Evolutionary conservation across 768 basidiomycete genomes (phyloP), one percentile per base, ranked within the genome.

Genomic region (Plicaturopsis crispa): DNA sequence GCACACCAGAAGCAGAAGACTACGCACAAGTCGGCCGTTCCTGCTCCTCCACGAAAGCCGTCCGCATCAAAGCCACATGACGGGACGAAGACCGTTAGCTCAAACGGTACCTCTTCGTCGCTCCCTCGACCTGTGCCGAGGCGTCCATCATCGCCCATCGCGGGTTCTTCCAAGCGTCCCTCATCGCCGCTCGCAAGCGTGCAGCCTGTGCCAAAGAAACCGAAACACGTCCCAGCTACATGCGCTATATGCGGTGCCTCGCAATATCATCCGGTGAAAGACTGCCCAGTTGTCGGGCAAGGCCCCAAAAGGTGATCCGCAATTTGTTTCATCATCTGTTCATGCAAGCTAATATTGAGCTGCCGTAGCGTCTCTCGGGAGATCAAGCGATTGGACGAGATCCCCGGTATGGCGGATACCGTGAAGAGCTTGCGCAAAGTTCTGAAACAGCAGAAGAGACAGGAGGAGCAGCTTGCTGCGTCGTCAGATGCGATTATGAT

Each of bases 231-330:
- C 5, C 36, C 54, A 3, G 46, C 36, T 4, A 24, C 59, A 5
- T 85, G 82, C 44, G 50, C 57, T 3, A 59, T 83, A 28, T 85
- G 84, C 42, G 57, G 54, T 31, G 47, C 45, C 20, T 44, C 57
- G 3, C 59, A 69, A 28, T 53, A 57, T 28, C 79, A 80, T 53
- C 42, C 63, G 16, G 44, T 73, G 7, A 66, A 72, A 50, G 63
- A 69, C 19, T 88, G 85, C 49, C 72, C 79, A 12, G 49, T 73
- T 17, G 66, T 80, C 3, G 43, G 42, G 5, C 61, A 63, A 37
- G 84, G 81, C 2, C 60, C 73, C 1, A 57, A 62, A 39, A 80
- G 73, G 83, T 82, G n/a, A n/a, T n/a, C n/a, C n/a, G n/a, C n/a
- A n/a, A 45, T 32, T 49, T 39, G n/a, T 24, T 38, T 41, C 33